These are phyloP conservation scores for Porodaedalea pini DNA, from an alignment of 1,284 basidiomycete genomes.

Conservation along the genomic window DNA sequence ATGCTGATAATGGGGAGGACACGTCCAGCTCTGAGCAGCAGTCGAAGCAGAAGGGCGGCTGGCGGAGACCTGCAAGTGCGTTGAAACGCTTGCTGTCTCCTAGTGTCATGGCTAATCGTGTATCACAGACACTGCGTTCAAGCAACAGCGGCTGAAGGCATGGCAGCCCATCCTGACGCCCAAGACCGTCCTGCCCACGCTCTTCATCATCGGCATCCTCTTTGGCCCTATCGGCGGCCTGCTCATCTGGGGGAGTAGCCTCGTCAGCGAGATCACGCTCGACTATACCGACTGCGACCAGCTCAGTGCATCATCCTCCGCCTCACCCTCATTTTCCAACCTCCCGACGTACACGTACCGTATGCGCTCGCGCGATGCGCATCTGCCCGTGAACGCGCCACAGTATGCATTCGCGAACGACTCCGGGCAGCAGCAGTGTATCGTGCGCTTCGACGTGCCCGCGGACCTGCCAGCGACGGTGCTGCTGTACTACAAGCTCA, in stretches of 20 bases:
- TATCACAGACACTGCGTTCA: conserved; percentile 87
- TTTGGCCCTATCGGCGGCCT: conserved; percentile 97
- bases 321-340: conserved; percentile 36
- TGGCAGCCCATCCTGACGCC: conserved; percentile 99
- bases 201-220: conserved; percentile 91
- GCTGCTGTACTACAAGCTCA: conserved; percentile 95
- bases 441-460: conserved; percentile 81
- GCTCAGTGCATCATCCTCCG: conserved; percentile 45
- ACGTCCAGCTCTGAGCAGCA: conserved; percentile 25
- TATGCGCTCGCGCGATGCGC: conserved; percentile 55
- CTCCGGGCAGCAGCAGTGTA: conserved; percentile 56
- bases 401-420: conserved; percentile 68
- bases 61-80: conserved; percentile 86
- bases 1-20: conserved; percentile 24
- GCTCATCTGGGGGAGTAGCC: conserved; percentile 83
- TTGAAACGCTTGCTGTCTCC: conserved; percentile 24
- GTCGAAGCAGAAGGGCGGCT: conserved; percentile 85
- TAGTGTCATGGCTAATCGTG: conserved; percentile 4
- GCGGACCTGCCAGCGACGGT: conserved; percentile 74
- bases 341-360: conserved; percentile 73
- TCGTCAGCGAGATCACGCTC: conserved; percentile 89
- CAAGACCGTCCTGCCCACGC: conserved; percentile 92
- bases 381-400: conserved; percentile 48
- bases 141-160: conserved; percentile 98
- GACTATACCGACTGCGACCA: conserved; percentile 94